Evolutionary conservation across 352 stramenopile species (phyloP).

Genomic region (Globisporangium barbulae): DNA sequence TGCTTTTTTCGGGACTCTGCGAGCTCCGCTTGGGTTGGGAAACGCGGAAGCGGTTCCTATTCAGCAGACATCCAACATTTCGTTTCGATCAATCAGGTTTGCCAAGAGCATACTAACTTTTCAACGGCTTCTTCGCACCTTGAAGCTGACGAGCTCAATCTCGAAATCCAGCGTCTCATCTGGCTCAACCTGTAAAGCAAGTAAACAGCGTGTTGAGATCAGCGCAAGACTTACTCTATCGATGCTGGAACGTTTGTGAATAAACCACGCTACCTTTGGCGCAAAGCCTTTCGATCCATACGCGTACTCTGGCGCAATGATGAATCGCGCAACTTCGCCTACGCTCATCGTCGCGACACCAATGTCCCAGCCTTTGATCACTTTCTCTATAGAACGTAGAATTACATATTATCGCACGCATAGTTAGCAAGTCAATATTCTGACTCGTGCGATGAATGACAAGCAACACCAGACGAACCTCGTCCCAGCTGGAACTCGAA

Average conservation of each 20-base stretch:
- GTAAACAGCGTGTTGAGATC: neutral
- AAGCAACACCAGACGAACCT: slow-evolving; percentile 29
- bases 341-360: slow-evolving; percentile 76
- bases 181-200: slow-evolving; percentile 48
- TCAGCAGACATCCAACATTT: neutral
- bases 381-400: slow-evolving; percentile 49
- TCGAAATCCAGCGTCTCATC: slow-evolving; percentile 86
- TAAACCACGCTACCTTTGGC: slow-evolving; percentile 41
- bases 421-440: neutral
- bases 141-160: slow-evolving; percentile 79
- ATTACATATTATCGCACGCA: neutral
- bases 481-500: slow-evolving; percentile 84
- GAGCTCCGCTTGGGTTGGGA: slow-evolving; percentile 78
- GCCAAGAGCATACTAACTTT: neutral
- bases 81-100: neutral
- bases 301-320: slow-evolving; percentile 78
- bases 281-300: slow-evolving; percentile 79
- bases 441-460: neutral
- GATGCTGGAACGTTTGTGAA: neutral
- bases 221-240: neutral
- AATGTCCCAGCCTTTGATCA: slow-evolving; percentile 87
- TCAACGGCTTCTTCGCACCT: slow-evolving; percentile 25
- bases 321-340: slow-evolving; percentile 78
- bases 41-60: slow-evolving; percentile 75
- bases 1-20: slow-evolving; percentile 81